Base-by-base conservation (phyloP, 176 grass and related monocot species). In the Eragrostis curvula region DNA sequence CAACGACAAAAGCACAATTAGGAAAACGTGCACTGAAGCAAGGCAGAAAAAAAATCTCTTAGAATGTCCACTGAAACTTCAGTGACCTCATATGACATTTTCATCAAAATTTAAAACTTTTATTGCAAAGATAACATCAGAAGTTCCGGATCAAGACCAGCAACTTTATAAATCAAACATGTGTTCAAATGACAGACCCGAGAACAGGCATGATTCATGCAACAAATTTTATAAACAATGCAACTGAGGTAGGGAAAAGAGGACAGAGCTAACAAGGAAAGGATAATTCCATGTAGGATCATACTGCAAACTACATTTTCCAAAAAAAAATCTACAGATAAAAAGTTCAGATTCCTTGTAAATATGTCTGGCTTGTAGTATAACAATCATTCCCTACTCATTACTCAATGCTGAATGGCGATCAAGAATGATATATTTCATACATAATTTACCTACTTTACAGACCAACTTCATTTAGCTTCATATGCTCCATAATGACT, bases 241-340 rank as follows among this genome's bases (percentile, higher is more conserved):
- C 55, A 87, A 66, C 20, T 1, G 23, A 72, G 25, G 14, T 28
- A 8, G 25, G 45, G 45, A 68, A 71, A 61, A 61, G 10, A 24
- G n/a, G 11, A 60, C 27, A 60, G 57, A 60, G 21, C 28, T 59
- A 23, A 59, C 16, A 51, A 84, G 13, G 13, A 44, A 88, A 67
- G 1, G n/a, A n/a, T 43, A 45, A 49, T 52, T 70, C 29, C 48
- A 20, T 74, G 43, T 36, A 55, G 36, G 32, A 24, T 71, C 48
- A 85, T n/a, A 30, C 55, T 85, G 71, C 65, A 85, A 81, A 76
- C 25, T 28, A 80, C 18, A 80, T 46, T 2, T n/a, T 64, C 47
- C 66, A 15, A 72, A 13, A 65, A 85, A 56, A 36, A 47, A 15
- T 30, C 25, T 30, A 56, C 47, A 36, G 4, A 36, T 2, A 4